Base-by-base conservation (phyloP, 371 early-diverging fungal genomes). In the Syncephalastrum sp. region DNA sequence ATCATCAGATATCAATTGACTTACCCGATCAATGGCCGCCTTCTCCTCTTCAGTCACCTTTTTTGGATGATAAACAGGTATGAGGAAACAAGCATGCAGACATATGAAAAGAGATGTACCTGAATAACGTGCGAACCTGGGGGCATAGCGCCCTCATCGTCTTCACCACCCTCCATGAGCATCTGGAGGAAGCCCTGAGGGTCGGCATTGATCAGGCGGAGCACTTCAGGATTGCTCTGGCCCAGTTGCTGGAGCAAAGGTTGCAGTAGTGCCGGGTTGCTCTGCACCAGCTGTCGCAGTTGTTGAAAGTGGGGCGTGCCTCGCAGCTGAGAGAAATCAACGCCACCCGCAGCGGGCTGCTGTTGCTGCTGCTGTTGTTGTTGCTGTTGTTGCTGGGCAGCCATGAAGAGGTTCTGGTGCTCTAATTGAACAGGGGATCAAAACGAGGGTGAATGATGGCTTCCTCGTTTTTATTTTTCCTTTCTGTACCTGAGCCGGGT, bases 231-330 rank as follows among this genome's bases (percentile, higher is more conserved):
- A 68, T 96, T 92, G 42, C 84, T 70, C 71, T 82, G 82, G 1
- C 88, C 94, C 46, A 97, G 69, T 69, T 93, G 91, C 61, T 87
- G 81, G 60, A 98, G 74, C 42, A 98, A 72, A 43, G 94, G 94
- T 67, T 91, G 90, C 57, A 98, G 79, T 63, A 96, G 72, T 14
- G 85, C 82, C 33, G 98, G 97, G 72, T 97, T 91, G 27, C 81
- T 72, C 60, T 88, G 93, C 16, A 97, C 85, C 57, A 95, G 70
- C 61, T 91, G 87, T 52, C 96, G 87, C 27, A 98, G 76, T 70
- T 94, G 90, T 67, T 92, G 91, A 66, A 97, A 96, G 64, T 97
- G 95, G 29, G 95, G 92, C 41, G 87, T 83, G 56, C 84, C 81
- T 59, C 89, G 75, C 58, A 97, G 73, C 49, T 79, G 72, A 13